Percentiles rank a stretch among this genome's conserved stretches.
phyloP scores from a whole-genome alignment of 2,329 filamentous ascomycete genomes.

The Colletotrichum sp. region DNA sequence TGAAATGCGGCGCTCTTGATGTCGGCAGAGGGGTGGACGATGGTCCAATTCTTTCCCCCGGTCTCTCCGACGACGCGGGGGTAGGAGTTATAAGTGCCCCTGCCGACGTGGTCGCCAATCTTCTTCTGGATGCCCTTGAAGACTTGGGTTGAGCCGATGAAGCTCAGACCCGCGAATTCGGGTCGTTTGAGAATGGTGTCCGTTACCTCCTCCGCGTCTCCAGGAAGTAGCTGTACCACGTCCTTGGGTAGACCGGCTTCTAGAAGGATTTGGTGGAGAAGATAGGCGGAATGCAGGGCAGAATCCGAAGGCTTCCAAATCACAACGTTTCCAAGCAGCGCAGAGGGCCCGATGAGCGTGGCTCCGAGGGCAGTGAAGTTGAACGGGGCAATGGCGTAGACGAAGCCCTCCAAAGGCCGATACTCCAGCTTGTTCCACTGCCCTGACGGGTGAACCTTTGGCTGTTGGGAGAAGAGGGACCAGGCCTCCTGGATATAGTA shows the following conservation, averaged over 20 bases:
- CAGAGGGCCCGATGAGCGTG: slow-evolving; percentile 83
- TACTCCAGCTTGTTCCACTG: slow-evolving; percentile 94
- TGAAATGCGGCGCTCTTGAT: slow-evolving; percentile 80
- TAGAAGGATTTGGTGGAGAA: slow-evolving; percentile 87
- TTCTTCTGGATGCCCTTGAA: slow-evolving; percentile 89
- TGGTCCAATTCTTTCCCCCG: slow-evolving; percentile 92
- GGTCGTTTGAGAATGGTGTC: slow-evolving; percentile 76
- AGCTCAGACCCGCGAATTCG: slow-evolving; percentile 90
- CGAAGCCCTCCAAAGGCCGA: slow-evolving; percentile 89
- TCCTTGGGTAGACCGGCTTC: slow-evolving; percentile 89
- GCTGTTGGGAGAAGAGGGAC: slow-evolving; percentile 88
- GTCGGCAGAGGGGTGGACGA: slow-evolving; percentile 80
- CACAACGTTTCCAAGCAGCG: slow-evolving; percentile 91
- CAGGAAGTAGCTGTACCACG: slow-evolving; percentile 93
- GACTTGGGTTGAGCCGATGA: slow-evolving; percentile 90
- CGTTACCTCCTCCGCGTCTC: slow-evolving; percentile 85
- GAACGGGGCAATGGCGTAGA: slow-evolving; percentile 93
- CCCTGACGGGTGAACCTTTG: slow-evolving; percentile 79
- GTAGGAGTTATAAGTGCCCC: slow-evolving; percentile 84
- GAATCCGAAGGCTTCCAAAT: slow-evolving; percentile 96
- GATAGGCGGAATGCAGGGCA: slow-evolving; percentile 90
- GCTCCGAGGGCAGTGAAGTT: slow-evolving; percentile 97
- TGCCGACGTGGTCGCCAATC: slow-evolving; percentile 81
- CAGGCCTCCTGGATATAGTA: slow-evolving; percentile 96
- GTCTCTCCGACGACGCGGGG: slow-evolving; percentile 91